phyloP scores from a whole-genome alignment of 78 protist species.

The Emiliania huxleyi region DNA sequence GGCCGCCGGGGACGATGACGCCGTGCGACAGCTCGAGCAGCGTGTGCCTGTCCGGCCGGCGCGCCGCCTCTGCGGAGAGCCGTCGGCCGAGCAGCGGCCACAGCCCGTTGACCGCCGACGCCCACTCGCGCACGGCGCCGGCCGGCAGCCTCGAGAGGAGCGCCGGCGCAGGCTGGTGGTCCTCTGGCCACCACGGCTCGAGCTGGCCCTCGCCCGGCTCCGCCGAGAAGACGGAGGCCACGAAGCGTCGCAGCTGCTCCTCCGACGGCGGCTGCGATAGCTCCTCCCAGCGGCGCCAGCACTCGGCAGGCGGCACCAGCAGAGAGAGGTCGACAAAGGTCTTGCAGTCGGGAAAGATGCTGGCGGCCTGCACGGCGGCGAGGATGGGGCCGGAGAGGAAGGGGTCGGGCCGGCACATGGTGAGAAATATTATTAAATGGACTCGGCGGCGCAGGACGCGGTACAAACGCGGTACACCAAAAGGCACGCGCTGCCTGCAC shows the following conservation, averaged over 20 bases:
- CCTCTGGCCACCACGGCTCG: neutral
- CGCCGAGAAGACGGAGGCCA: neutral
- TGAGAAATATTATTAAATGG: no score
- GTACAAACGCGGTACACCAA: no score
- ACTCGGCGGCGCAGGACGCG: no score
- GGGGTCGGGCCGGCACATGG: no score
- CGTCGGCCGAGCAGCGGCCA: slow-evolving; percentile 14
- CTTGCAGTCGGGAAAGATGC: slow-evolving; percentile 10
- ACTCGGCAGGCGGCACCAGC: neutral
- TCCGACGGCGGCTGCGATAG: neutral
- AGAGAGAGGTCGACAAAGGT: neutral
- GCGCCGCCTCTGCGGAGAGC: neutral
- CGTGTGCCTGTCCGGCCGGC: neutral
- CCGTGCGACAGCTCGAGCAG: neutral
- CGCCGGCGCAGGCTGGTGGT: neutral
- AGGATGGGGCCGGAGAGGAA: slow-evolving; percentile 22
- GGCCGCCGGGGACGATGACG: slow-evolving; percentile 42
- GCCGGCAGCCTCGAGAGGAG: neutral
- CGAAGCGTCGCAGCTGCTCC: neutral
- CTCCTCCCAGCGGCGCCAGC: neutral
- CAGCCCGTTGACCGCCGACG: neutral
- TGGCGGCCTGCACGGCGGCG: neutral
- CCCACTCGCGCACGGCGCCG: neutral
- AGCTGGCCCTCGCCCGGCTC: neutral
- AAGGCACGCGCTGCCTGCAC: no score